phyloP scores from a whole-genome alignment of 2,329 filamentous ascomycete species.

The Monosporascus sp. region DNA sequence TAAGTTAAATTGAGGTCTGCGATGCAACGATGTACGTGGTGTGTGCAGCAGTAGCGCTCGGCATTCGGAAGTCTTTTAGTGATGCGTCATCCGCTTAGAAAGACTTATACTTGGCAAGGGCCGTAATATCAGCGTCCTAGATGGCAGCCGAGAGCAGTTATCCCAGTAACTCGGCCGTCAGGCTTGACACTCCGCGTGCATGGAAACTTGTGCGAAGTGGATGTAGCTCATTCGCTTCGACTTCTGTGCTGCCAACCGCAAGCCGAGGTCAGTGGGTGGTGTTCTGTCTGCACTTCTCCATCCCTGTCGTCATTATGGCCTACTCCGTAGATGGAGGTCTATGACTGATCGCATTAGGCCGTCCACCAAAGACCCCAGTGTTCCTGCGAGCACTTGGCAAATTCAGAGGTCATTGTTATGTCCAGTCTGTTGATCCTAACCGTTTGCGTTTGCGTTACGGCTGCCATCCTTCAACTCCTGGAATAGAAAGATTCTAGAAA shows the following conservation, averaged over 20 bases:
- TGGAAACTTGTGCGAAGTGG: slow-evolving; percentile 14
- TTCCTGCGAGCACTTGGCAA: neutral
- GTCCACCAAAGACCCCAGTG: slow-evolving; percentile 12
- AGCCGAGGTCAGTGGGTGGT: neutral
- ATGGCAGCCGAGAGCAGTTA: slow-evolving; percentile 14
- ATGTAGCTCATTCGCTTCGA: slow-evolving; percentile 12
- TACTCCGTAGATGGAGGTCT: slow-evolving; percentile 15
- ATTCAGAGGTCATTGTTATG: neutral
- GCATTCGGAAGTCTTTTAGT: neutral
- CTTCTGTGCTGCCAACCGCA: slow-evolving; percentile 9
- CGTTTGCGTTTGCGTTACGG: no score
- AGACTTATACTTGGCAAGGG: neutral
- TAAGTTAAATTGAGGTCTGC: no score
- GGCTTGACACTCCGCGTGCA: slow-evolving; percentile 11
- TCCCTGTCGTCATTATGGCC: slow-evolving; percentile 18
- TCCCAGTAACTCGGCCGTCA: slow-evolving; percentile 12
- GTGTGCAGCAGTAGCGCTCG: neutral
- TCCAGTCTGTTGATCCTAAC: neutral
- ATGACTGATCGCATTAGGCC: slow-evolving; percentile 14
- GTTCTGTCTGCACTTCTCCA: slow-evolving; percentile 3
- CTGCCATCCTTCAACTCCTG: neutral
- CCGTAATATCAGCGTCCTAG: slow-evolving; percentile 14
- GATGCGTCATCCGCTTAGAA: neutral
- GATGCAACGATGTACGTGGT: no score
- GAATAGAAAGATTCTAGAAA: neutral